These are phyloP conservation scores for Phytophthora sp. DNA, from an alignment of 352 stramenopile genomes.

Conservation along the genomic window DNA sequence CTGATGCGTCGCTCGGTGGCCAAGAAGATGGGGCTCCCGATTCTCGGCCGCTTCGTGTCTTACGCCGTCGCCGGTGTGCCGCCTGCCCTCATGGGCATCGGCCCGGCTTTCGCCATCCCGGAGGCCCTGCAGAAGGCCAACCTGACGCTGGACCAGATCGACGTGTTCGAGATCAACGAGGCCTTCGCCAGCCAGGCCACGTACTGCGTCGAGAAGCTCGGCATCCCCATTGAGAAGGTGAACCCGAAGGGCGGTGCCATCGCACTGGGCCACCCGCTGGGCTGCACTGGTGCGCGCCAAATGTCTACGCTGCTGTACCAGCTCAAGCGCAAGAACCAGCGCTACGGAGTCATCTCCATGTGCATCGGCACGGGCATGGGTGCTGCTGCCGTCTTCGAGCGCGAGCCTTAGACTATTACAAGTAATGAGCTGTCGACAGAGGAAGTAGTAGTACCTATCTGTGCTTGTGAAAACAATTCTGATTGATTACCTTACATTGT, in stretches of 20 bases:
- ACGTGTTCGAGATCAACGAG: slow-evolving; percentile 94
- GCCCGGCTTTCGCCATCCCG: slow-evolving; percentile 83
- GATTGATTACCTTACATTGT: not conserved
- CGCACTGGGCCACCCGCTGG: slow-evolving; percentile 89
- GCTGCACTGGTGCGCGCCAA: slow-evolving; percentile 90
- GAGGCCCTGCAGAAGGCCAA: slow-evolving; percentile 72
- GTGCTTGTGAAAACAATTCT: slow-evolving; percentile 19
- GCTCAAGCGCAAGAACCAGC: slow-evolving; percentile 87
- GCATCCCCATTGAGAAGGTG: slow-evolving; percentile 82
- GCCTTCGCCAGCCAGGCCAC: slow-evolving; percentile 89
- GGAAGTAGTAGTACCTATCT: slow-evolving; percentile 19
- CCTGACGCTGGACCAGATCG: slow-evolving; percentile 79
- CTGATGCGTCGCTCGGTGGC: slow-evolving; percentile 86
- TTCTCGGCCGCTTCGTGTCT: slow-evolving; percentile 88
- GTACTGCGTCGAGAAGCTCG: slow-evolving; percentile 84
- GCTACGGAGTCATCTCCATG: slow-evolving; percentile 94
- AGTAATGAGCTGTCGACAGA: not conserved
- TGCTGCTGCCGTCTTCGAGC: slow-evolving; percentile 92
- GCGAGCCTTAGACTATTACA: slow-evolving; percentile 44
- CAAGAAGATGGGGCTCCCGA: slow-evolving; percentile 76
- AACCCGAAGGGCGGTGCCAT: slow-evolving; percentile 92
- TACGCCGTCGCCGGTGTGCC: slow-evolving; percentile 85
- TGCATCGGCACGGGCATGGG: slow-evolving; percentile 97
- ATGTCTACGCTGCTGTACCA: slow-evolving; percentile 93
- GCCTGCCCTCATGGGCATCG: slow-evolving; percentile 89